These are phyloP conservation scores for Fusarium duplospermum DNA, from an alignment of 2,329 filamentous ascomycete genomes.

Conservation along the genomic window DNA sequence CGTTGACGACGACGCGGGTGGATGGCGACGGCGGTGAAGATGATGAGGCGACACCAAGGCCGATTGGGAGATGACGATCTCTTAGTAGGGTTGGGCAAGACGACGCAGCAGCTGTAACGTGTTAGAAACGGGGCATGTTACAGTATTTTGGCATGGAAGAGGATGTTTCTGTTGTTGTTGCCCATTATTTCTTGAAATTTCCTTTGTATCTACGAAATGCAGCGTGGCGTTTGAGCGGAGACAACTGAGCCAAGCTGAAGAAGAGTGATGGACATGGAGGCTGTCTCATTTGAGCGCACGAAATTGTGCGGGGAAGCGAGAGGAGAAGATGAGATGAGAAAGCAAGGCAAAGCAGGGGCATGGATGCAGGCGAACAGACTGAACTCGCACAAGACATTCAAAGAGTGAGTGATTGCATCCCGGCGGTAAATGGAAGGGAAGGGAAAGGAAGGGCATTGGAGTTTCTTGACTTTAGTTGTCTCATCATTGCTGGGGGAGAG, in stretches of 20 bases:
- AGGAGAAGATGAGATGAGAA: conserved; percentile 1
- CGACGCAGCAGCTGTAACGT: background rate
- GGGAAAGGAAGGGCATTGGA: conserved; percentile 24
- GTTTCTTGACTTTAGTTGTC: conserved; percentile 29
- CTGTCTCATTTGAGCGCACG: conserved; percentile 24
- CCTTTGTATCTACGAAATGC: conserved; percentile 43
- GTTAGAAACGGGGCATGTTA: background rate
- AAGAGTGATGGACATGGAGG: conserved; percentile 13
- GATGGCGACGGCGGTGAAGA: conserved; percentile 23
- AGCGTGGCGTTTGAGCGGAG: conserved; percentile 46
- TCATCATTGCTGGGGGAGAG: conserved; percentile 2
- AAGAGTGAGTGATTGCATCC: conserved; percentile 12
- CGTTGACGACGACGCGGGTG: conserved; percentile 36
- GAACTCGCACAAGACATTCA: conserved; percentile 28
- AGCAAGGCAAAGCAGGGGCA: background rate
- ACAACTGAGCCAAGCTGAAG: conserved; percentile 34
- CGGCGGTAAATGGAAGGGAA: conserved; percentile 7
- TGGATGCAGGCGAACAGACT: conserved; percentile 35
- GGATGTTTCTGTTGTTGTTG: background rate
- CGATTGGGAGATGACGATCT: conserved; percentile 42
- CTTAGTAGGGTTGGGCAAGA: background rate
- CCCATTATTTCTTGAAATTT: conserved; percentile 29
- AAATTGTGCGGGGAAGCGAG: background rate
- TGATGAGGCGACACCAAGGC: conserved; percentile 57
- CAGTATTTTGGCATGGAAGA: conserved; percentile 1